Conservation (phyloP, 345 rosid species). For the Cardiospermum halicacabum region DNA sequence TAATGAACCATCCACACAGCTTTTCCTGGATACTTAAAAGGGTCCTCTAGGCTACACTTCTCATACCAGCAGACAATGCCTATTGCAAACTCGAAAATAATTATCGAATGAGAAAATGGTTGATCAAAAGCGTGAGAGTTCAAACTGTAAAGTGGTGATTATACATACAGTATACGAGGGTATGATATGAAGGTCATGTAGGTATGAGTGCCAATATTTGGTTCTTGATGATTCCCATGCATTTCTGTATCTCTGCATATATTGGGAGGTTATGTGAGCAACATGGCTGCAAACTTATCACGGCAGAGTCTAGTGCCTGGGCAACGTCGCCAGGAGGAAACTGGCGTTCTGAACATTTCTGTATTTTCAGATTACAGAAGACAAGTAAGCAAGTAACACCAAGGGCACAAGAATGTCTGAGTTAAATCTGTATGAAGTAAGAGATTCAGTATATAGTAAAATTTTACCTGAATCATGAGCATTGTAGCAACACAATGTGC, state of each 20-base stretch:
- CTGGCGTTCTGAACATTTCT: constrained; percentile 84
- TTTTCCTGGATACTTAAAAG: neutral
- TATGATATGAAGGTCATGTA: constrained; percentile 20
- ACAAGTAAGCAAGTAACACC: neutral
- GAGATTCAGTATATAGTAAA: neutral
- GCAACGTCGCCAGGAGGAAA: constrained; percentile 83
- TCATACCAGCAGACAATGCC: neutral
- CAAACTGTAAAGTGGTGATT: neutral
- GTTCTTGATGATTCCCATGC: constrained; percentile 74
- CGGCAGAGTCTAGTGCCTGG: constrained; percentile 68
- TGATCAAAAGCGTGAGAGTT: neutral
- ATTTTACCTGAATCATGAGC: constrained; percentile 72
- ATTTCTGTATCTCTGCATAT: constrained; percentile 80
- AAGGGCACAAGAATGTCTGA: neutral
- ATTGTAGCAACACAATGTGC: constrained; percentile 64
- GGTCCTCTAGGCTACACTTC: neutral
- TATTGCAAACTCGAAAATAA: neutral
- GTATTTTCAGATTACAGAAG: constrained; percentile 24
- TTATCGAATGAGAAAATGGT: neutral
- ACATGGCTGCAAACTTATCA: constrained; percentile 66
- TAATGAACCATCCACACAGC: neutral
- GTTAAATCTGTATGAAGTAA: neutral
- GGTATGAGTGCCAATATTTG: constrained; percentile 63
- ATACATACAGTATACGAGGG: constrained; percentile 22
- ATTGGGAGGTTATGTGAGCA: constrained; percentile 72